phyloP scores from a whole-genome alignment of 352 stramenopile species.

The Pythium utonaiense region DNA sequence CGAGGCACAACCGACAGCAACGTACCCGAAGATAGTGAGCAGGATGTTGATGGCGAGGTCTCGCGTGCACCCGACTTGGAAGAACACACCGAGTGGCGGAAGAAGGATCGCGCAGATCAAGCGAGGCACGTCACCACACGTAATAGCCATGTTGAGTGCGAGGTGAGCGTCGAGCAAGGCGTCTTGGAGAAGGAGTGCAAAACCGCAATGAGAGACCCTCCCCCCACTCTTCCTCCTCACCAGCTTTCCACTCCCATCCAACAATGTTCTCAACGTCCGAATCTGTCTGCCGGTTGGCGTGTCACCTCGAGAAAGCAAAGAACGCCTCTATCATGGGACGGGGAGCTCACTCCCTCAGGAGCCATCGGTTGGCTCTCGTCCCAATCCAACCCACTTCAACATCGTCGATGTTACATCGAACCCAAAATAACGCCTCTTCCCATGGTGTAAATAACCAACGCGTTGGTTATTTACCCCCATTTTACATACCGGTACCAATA shows the following conservation, averaged over 20 bases:
- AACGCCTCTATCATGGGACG: too few relatives aligned
- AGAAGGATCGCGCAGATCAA: constrained; percentile 25
- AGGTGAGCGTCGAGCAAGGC: background rate
- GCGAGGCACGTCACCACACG: constrained; percentile 13
- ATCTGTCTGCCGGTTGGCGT: too few relatives aligned
- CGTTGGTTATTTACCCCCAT: background rate
- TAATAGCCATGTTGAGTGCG: constrained; percentile 23
- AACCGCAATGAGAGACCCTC: background rate
- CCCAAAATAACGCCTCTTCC: background rate
- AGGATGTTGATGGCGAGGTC: constrained; percentile 30
- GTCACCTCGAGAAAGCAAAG: background rate
- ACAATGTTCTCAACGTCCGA: too few relatives aligned
- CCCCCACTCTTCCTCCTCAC: too few relatives aligned
- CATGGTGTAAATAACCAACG: background rate
- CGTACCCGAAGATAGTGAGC: constrained; percentile 21
- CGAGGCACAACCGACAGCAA: too few relatives aligned
- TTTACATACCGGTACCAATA: background rate
- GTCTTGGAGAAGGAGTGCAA: background rate
- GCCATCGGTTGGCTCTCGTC: background rate
- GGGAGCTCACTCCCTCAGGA: too few relatives aligned
- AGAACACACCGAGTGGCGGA: constrained; percentile 35
- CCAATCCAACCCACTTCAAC: background rate
- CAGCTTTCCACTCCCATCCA: too few relatives aligned
- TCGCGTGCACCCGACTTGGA: constrained; percentile 35
- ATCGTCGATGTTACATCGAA: background rate